A percentile compares a stretch with the other conserved stretches of the same genome.
Evolutionary conservation across 2,329 filamentous ascomycete species (phyloP).

Genomic region (Fusarium clavum): DNA sequence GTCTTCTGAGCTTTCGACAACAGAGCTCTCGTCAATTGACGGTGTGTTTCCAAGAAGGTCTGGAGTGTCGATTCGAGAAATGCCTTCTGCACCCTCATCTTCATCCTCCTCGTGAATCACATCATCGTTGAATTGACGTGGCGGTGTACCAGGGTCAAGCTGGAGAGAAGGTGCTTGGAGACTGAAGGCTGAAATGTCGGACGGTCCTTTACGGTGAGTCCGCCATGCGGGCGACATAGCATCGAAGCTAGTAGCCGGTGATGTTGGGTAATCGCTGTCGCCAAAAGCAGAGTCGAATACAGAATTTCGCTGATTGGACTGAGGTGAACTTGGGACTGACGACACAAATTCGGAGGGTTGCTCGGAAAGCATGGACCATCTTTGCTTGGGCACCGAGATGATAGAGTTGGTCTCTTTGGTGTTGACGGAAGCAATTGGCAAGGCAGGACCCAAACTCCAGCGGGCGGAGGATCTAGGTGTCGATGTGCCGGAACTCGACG

Average conservation of each 20-base stretch:
- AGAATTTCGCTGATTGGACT: constrained; percentile 77
- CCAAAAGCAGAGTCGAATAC: constrained; percentile 78
- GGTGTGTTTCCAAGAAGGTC: constrained; percentile 44
- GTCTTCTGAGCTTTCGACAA: constrained; percentile 47
- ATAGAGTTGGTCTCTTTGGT: constrained; percentile 64
- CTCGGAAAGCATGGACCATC: constrained; percentile 69
- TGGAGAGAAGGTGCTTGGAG: constrained; percentile 55
- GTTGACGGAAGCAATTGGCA: constrained; percentile 57
- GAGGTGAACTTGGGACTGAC: constrained; percentile 84
- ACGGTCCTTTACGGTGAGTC: constrained; percentile 66
- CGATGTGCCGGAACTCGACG: constrained; percentile 54
- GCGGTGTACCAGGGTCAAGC: constrained; percentile 51
- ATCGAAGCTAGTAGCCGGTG: constrained; percentile 80
- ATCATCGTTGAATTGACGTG: constrained; percentile 43
- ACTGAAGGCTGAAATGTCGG: constrained; percentile 66
- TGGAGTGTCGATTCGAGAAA: constrained; percentile 42
- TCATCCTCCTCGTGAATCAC: constrained; percentile 56
- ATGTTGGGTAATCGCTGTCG: constrained; percentile 77
- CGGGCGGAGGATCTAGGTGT: constrained; percentile 55
- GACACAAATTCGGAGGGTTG: constrained; percentile 75
- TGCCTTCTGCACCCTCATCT: constrained; percentile 42
- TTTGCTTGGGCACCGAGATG: constrained; percentile 58
- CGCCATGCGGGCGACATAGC: constrained; percentile 72
- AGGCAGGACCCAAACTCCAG: constrained; percentile 55
- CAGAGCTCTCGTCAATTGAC: constrained; percentile 52